Evolutionary conservation across 108 stramenopile genomes (phyloP).

Genomic region (Cyclotella sp.): DNA sequence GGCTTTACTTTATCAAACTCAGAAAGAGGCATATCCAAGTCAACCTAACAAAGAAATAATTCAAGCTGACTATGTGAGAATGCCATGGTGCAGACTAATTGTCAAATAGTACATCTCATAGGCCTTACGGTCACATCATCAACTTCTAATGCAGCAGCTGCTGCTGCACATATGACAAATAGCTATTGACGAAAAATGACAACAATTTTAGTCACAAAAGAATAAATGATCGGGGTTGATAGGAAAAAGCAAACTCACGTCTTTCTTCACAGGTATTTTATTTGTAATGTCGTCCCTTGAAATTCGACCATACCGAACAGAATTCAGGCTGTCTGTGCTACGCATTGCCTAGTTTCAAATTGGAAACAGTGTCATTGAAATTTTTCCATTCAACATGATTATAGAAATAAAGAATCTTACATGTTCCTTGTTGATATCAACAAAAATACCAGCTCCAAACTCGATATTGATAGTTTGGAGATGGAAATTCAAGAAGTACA

Average conservation of each 20-base stretch:
- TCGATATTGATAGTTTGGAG: conserved; percentile 18
- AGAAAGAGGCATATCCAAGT: conserved; percentile 5
- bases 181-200: too few species aligned
- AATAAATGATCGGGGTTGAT: too few species aligned
- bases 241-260: conserved; percentile 27
- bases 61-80: conserved; percentile 1
- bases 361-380: too few species aligned
- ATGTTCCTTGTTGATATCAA: conserved; percentile 43
- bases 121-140: too few species aligned
- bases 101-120: too few species aligned
- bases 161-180: too few species aligned
- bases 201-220: too few species aligned
- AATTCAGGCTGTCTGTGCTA: conserved; percentile 14
- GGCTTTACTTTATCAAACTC: conserved; percentile 7
- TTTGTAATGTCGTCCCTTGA: conserved; percentile 17
- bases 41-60: background rate
- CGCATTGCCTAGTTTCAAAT: too few species aligned
- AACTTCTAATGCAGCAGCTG: too few species aligned
- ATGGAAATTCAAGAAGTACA: conserved; percentile 39
- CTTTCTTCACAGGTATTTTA: conserved; percentile 24
- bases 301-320: conserved; percentile 34
- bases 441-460: conserved; percentile 46
- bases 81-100: too few species aligned
- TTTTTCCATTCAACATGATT: too few species aligned
- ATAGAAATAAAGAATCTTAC: too few species aligned